phyloP scores from a whole-genome alignment of 2,329 filamentous ascomycete genomes.

The Aspergillus cejpii region DNA sequence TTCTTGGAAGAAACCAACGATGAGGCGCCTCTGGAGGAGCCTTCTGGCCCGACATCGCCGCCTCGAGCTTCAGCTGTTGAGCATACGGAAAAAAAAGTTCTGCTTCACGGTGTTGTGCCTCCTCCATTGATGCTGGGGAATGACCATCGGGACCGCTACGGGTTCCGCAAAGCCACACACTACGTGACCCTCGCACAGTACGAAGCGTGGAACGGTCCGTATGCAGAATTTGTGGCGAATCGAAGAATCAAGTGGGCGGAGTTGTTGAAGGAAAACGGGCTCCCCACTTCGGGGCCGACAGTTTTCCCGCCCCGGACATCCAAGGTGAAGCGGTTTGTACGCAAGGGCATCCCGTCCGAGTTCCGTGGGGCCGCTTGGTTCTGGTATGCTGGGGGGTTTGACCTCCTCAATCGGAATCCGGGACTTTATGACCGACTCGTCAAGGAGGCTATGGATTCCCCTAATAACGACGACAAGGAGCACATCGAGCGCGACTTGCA shows the following conservation, averaged over 20 bases:
- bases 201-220: constrained; percentile 70
- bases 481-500: constrained; percentile 91
- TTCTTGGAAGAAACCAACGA: constrained; percentile 11
- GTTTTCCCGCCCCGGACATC: constrained; percentile 72
- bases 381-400: constrained; percentile 84
- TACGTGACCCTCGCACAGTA: constrained; percentile 71
- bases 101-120: constrained; percentile 35
- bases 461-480: constrained; percentile 70
- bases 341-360: constrained; percentile 88
- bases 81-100: constrained; percentile 19
- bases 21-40: constrained; percentile 2
- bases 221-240: constrained; percentile 66
- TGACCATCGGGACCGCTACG: constrained; percentile 67
- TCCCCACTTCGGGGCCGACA: constrained; percentile 64
- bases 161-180: constrained; percentile 82
- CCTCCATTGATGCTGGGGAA: constrained; percentile 30
- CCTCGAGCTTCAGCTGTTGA: constrained; percentile 1
- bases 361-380: constrained; percentile 97
- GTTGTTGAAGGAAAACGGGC: constrained; percentile 67
- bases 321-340: constrained; percentile 82
- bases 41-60: constrained; percentile 1
- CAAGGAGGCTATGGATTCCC: constrained; percentile 55
- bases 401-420: constrained; percentile 66
- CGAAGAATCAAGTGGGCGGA: constrained; percentile 75
- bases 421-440: constrained; percentile 70